Evolutionary conservation across 2,329 filamentous ascomycete species (phyloP).

Genomic region (Cladosporium sphaerospermum): DNA sequence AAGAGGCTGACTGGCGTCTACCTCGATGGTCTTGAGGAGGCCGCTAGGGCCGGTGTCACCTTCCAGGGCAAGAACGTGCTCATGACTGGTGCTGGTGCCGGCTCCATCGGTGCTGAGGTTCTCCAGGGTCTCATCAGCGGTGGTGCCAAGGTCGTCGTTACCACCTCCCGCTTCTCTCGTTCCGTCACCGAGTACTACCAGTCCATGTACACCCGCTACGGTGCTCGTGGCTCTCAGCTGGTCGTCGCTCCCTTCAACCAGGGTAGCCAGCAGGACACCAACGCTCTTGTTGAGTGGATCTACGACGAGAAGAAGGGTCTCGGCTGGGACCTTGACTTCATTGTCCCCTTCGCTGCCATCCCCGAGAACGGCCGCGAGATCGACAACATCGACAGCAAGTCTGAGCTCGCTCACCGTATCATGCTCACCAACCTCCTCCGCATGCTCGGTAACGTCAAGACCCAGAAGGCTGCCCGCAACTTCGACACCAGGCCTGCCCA

Average conservation of each 20-base stretch:
- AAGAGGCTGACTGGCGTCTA: slow-evolving; percentile 95
- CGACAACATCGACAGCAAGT: slow-evolving; percentile 92
- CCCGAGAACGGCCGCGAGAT: slow-evolving; percentile 97
- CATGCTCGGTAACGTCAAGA: slow-evolving; percentile 83
- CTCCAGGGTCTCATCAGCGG: slow-evolving; percentile 93
- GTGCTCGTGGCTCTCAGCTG: slow-evolving; percentile 88
- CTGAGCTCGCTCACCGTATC: slow-evolving; percentile 94
- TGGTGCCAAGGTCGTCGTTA: slow-evolving; percentile 93
- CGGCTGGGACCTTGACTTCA: slow-evolving; percentile 95
- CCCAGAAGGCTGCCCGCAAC: slow-evolving; percentile 77
- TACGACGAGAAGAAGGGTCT: slow-evolving; percentile 95
- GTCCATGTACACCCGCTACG: slow-evolving; percentile 92
- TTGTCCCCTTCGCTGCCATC: slow-evolving; percentile 94
- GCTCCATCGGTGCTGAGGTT: slow-evolving; percentile 95
- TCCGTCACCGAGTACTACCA: slow-evolving; percentile 99
- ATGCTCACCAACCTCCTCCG: slow-evolving; percentile 97
- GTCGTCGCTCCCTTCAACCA: slow-evolving; percentile 99
- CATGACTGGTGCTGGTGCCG: slow-evolving; percentile 97
- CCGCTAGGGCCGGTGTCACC: slow-evolving; percentile 78
- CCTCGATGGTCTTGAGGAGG: slow-evolving; percentile 83
- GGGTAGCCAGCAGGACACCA: slow-evolving; percentile 95
- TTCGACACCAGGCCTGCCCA: slow-evolving; percentile 95
- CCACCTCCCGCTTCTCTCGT: slow-evolving; percentile 91
- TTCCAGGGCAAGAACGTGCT: slow-evolving; percentile 94
- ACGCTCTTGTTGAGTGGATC: slow-evolving; percentile 90